phyloP scores from a whole-genome alignment of 257 asterid species.

The Forsythia suspensa region DNA sequence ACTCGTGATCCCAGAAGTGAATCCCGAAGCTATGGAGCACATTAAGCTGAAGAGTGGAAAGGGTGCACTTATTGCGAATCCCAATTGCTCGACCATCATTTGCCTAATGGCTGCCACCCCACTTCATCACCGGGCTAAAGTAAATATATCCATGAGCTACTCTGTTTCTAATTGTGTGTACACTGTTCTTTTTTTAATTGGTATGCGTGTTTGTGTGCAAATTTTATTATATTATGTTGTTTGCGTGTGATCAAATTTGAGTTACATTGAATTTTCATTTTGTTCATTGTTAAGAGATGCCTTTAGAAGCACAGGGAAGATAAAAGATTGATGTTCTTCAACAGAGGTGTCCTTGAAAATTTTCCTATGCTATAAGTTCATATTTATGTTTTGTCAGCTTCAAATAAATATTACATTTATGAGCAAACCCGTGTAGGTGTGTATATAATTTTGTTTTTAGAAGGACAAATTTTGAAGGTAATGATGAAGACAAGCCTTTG shows the following conservation, averaged over 20 bases:
- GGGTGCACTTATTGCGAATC: slow-evolving; percentile 84
- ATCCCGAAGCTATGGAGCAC: slow-evolving; percentile 86
- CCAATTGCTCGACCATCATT: slow-evolving; percentile 89
- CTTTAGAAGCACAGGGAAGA: background rate
- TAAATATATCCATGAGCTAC: slow-evolving; percentile 25
- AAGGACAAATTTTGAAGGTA: background rate
- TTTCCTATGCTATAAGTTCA: background rate
- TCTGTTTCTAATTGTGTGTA: background rate
- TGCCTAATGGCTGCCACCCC: slow-evolving; percentile 97
- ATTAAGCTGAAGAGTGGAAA: slow-evolving; percentile 67
- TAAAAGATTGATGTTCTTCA: background rate
- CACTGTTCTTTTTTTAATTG: background rate
- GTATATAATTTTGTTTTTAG: no score
- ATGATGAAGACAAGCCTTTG: background rate
- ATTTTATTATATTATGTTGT: background rate
- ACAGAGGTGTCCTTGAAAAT: background rate
- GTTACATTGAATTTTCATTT: background rate
- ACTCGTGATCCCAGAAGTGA: slow-evolving; percentile 91
- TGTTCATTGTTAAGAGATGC: background rate
- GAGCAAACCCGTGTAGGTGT: background rate
- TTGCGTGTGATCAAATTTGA: background rate
- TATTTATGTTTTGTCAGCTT: background rate
- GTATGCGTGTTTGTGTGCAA: background rate
- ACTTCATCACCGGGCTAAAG: slow-evolving; percentile 82
- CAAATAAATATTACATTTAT: background rate